Evolutionary conservation across 495 filamentous ascomycete genomes (phyloP), one percentile per base, ranked within the genome.

Genomic region (Viridothelium virens): DNA sequence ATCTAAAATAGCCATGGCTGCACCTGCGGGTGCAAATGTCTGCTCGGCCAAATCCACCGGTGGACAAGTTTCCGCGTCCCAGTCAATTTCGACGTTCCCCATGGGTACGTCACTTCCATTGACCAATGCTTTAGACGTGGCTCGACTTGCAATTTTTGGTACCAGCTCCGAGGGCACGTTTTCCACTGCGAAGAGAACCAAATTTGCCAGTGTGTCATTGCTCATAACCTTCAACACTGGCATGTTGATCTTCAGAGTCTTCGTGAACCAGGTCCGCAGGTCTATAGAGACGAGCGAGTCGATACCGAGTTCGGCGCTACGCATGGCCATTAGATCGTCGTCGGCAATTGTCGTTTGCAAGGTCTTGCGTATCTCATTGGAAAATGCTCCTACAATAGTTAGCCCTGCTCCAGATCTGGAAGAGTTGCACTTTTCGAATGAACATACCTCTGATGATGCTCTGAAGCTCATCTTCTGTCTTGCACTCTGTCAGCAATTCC

Each of bases 171-270:
- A 11, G 5, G 48, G 2, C n/a, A 53, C 39, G 14, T 63, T 47
- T 48, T 71, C 67, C 61, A 65, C 48, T 11, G 68, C 67, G 3
- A 46, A 48, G n/a, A 50, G 48, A 5, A 80, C 63, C 3, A 74
- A 46, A 18, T 72, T 66, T 14, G 50, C 10, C 63, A 82, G 76
- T 5, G 61, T 10, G 7, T 10, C 31, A 18, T 18, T 18, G 12
- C 31, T 62, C 31, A 63, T 4, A n/a, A 63, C 16, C 2, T 63
- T 63, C 4, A 63, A 37, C 34, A 63, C 62, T 7, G 62, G 62
- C 34, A 63, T 41, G 16, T 63, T 37, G 4, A n/a, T 63, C 4
- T 63, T 48, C 9, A 63, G 16, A 11, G 38, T 37, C 31, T 63
- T 63, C 3, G 41, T 7, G 31, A 63, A 63, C 62, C 62, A 63